Evolutionary conservation across 441 rosid species (phyloP), one percentile per base, ranked within the genome.

Genomic region (Populus hybrid): DNA sequence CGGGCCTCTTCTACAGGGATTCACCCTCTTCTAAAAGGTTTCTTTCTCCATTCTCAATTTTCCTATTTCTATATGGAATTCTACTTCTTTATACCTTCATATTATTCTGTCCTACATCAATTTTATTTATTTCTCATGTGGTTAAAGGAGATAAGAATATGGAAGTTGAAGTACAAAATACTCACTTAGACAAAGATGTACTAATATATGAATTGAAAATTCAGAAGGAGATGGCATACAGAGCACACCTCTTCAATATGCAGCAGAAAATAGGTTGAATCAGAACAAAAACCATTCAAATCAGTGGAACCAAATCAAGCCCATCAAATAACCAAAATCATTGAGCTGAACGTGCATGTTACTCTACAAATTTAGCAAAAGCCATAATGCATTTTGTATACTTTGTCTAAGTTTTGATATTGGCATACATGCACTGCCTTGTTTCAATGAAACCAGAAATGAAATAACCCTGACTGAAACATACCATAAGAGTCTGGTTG

Each of bases 301-400:
- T 73, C 54, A 64, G 57, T 23, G 10, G 46, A 24, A 74, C 10
- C 30, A 35, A 14, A 34, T 34, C 11, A 70, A 38, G 50, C 67
- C 42, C 69, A 63, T 76, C 83, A 67, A 73, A 42, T 71, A 67
- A 76, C 72, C 24, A 72, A 73, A 76, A 66, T 10, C 71, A 76
- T 69, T 63, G 46, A 83, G 80, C 61, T 40, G 67, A 74, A 78
- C 76, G 69, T 59, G 88, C 42, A 54, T 59, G 67, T 82, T 81
- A 79, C 83, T 82, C 85, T 73, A 73, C 82, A 76, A 78, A 34
- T 69, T 35, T 73, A 46, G 68, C 78, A 79, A 69, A 78, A 72
- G 78, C 81, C 80, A 67, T 75, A 72, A 76, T 21, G 81, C 82
- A 69, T 61, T 40, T 79, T 61, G 77, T 46, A 79, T 77, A 36